Evolutionary conservation across 163 green algal genomes (phyloP).

Genomic region (Picocystis sp.): DNA sequence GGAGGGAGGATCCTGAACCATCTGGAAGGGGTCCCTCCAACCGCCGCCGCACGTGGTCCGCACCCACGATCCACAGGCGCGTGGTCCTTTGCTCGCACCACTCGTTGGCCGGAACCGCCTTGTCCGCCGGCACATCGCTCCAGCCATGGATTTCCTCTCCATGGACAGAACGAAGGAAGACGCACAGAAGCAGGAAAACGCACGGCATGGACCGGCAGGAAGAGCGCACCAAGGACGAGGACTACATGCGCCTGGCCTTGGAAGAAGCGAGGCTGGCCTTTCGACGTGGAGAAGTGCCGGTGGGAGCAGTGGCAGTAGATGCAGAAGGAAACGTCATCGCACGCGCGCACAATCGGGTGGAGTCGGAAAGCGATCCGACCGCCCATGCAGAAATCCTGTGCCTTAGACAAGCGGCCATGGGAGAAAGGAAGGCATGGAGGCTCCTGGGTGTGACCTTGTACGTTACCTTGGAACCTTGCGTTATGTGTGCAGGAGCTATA

Average conservation of each 20-base stretch:
- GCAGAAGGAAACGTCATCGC: conserved; percentile 28
- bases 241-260: conserved; percentile 35
- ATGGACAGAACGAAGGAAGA: too few relatives aligned
- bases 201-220: too few relatives aligned
- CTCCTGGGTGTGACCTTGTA: conserved; percentile 65
- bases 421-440: conserved; percentile 28
- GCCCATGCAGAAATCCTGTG: conserved; percentile 72
- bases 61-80: too few relatives aligned
- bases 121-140: too few relatives aligned
- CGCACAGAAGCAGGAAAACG: too few relatives aligned
- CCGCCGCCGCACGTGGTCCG: too few relatives aligned
- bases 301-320: conserved; percentile 44
- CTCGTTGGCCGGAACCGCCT: too few relatives aligned
- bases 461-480: conserved; percentile 80
- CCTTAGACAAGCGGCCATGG: conserved; percentile 30
- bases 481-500: conserved; percentile 90
- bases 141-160: too few relatives aligned
- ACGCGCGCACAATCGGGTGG: conserved; percentile 34
- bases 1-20: too few relatives aligned
- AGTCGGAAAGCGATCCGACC: conserved; percentile 36
- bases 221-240: neutral
- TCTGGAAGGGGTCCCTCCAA: too few relatives aligned
- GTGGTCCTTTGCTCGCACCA: too few relatives aligned
- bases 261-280: conserved; percentile 24
- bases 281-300: conserved; percentile 47